phyloP scores from a whole-genome alignment of 192 early-diverging fungal species.

The Phlyctochytrium bullatum region DNA sequence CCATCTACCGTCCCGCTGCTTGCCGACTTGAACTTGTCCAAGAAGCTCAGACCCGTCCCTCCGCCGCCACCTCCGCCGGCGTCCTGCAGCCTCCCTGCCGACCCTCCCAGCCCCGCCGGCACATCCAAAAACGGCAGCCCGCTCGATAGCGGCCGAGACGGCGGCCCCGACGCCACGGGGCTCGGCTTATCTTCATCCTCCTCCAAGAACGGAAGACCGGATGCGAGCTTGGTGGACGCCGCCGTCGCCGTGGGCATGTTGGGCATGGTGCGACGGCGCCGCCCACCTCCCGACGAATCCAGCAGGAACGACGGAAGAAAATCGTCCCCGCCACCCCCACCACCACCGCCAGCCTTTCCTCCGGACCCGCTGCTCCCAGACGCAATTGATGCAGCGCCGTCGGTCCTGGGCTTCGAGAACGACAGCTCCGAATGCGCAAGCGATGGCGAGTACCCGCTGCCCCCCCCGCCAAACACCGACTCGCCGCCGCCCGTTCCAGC shows the following conservation, averaged over 20 bases:
- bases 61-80: too few species aligned
- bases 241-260: too few species aligned
- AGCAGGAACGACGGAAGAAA: constrained; percentile 25
- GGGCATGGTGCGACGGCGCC: constrained; percentile 15
- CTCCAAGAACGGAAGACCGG: neutral
- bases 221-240: neutral
- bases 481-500: neutral
- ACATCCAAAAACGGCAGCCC: neutral
- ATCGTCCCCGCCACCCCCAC: constrained; percentile 9
- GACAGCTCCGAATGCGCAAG: neutral
- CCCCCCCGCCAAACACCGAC: neutral
- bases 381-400: neutral
- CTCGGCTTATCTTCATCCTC: neutral
- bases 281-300: constrained; percentile 10
- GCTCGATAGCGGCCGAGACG: neutral
- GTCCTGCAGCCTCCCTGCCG: too few species aligned
- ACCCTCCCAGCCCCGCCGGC: neutral
- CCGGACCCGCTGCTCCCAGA: neutral
- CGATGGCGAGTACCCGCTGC: neutral
- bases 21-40: neutral
- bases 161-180: neutral
- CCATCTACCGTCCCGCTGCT: neutral
- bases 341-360: neutral
- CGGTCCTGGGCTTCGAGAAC: neutral
- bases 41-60: neutral